phyloP scores from a whole-genome alignment of 2,329 filamentous ascomycete genomes.

The Fusarium globosum region DNA sequence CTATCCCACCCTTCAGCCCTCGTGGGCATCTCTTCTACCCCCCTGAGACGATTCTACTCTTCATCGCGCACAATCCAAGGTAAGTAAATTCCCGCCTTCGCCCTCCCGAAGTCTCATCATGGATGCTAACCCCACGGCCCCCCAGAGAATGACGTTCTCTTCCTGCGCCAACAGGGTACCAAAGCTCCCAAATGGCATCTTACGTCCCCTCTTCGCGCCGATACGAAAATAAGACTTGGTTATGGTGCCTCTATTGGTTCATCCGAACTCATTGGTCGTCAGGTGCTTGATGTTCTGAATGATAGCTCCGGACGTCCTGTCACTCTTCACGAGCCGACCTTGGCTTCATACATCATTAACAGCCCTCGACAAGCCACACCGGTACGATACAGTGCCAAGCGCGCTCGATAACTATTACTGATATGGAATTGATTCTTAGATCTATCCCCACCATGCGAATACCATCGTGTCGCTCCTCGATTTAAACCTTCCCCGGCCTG shows the following conservation, averaged over 20 bases:
- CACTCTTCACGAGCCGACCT: constrained; percentile 71
- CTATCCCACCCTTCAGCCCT: constrained; percentile 5
- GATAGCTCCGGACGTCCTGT: constrained; percentile 63
- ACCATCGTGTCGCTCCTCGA: constrained; percentile 82
- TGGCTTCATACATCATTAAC: constrained; percentile 78
- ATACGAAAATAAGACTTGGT: constrained; percentile 48
- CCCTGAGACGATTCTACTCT: constrained; percentile 38
- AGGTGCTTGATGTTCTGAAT: constrained; percentile 67
- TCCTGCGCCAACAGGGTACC: constrained; percentile 53
- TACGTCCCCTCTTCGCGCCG: constrained; percentile 50
- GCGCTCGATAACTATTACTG: neutral
- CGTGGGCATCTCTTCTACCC: neutral
- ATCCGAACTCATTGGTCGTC: constrained; percentile 71
- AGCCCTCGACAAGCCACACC: constrained; percentile 80
- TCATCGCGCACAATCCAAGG: constrained; percentile 46
- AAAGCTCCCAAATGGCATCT: constrained; percentile 54
- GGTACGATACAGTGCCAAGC: constrained; percentile 33
- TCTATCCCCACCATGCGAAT: constrained; percentile 79
- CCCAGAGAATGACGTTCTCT: constrained; percentile 55
- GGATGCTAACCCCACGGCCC: constrained; percentile 11
- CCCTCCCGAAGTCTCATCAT: constrained; percentile 4
- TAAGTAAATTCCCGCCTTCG: neutral
- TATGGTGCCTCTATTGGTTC: constrained; percentile 62
- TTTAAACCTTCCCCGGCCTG: constrained; percentile 67
- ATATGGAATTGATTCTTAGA: constrained; percentile 32